phyloP scores from a whole-genome alignment of 2,329 filamentous ascomycete species.

The Diaporthe caulivora region DNA sequence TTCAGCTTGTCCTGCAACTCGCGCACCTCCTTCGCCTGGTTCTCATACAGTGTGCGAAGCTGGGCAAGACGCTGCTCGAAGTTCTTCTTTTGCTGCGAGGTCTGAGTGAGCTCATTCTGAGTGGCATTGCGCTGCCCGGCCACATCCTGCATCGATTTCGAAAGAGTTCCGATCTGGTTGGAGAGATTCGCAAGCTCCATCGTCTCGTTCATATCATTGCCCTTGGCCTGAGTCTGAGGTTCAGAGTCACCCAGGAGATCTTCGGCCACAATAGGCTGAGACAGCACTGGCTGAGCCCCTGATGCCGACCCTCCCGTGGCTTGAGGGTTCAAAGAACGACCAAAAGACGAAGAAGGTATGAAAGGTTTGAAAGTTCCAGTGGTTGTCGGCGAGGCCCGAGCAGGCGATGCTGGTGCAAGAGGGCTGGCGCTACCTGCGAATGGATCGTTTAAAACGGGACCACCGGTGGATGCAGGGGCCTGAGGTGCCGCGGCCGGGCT shows the following conservation, averaged over 20 bases:
- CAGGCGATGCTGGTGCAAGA: conserved; percentile 65
- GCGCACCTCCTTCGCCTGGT: conserved; percentile 89
- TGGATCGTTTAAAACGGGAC: conserved; percentile 72
- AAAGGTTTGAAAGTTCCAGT: conserved; percentile 84
- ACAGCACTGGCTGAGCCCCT: conserved; percentile 51
- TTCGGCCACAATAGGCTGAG: conserved; percentile 66
- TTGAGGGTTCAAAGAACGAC: conserved; percentile 82
- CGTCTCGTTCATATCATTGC: conserved; percentile 88
- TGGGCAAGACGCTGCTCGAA: conserved; percentile 91
- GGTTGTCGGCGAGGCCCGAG: conserved; percentile 60
- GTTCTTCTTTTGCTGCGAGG: conserved; percentile 88
- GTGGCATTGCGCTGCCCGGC: conserved; percentile 83
- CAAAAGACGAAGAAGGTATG: conserved; percentile 91
- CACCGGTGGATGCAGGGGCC: conserved; percentile 77
- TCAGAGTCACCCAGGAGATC: conserved; percentile 94
- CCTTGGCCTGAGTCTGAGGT: conserved; percentile 78
- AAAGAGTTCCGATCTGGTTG: conserved; percentile 91
- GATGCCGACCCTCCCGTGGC: conserved; percentile 74
- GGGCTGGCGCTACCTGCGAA: conserved; percentile 66
- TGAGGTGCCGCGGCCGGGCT: conserved; percentile 66
- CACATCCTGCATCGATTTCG: conserved; percentile 94
- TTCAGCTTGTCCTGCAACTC: conserved; percentile 86
- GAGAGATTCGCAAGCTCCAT: conserved; percentile 95
- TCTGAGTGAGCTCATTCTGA: conserved; percentile 85
- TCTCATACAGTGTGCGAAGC: conserved; percentile 89